phyloP scores from a whole-genome alignment of 148 eudicot genomes.

The Mesembryanthemum crystallinum region DNA sequence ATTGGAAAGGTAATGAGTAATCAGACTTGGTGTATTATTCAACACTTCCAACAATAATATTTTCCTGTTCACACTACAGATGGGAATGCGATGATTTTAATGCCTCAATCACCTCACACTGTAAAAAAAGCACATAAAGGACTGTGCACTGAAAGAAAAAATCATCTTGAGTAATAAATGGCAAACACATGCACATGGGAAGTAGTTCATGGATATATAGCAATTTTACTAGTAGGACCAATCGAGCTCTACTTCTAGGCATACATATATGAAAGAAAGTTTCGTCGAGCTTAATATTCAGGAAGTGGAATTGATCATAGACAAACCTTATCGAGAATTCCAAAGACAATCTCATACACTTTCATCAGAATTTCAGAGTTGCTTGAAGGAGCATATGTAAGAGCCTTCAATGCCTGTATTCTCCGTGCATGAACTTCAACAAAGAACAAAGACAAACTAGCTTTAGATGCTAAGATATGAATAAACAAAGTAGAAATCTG shows the following conservation, averaged over 20 bases:
- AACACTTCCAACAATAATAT: background rate
- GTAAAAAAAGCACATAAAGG: background rate
- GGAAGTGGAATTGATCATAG: slow-evolving; percentile 8
- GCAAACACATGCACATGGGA: background rate
- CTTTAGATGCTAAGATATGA: slow-evolving; percentile 5
- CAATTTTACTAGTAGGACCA: background rate
- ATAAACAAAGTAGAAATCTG: background rate
- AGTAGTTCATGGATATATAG: background rate
- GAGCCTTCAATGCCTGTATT: slow-evolving; percentile 95
- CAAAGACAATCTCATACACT: slow-evolving; percentile 85
- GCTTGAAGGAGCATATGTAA: slow-evolving; percentile 87
- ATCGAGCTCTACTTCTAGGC: background rate
- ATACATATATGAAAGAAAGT: slow-evolving; percentile 7
- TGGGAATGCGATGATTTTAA: background rate
- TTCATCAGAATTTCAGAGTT: slow-evolving; percentile 72
- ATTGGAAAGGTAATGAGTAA: background rate
- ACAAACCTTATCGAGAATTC: slow-evolving; percentile 89
- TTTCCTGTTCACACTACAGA: too few relatives aligned
- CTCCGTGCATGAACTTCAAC: slow-evolving; percentile 90
- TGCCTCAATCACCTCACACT: background rate
- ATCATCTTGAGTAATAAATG: background rate
- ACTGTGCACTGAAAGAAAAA: background rate
- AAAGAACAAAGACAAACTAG: slow-evolving; percentile 12
- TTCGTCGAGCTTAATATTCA: slow-evolving; percentile 1
- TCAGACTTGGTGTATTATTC: background rate